Conservation (phyloP, 2,329 filamentous ascomycete genomes). For the Chrysoporthe austroafricana region DNA sequence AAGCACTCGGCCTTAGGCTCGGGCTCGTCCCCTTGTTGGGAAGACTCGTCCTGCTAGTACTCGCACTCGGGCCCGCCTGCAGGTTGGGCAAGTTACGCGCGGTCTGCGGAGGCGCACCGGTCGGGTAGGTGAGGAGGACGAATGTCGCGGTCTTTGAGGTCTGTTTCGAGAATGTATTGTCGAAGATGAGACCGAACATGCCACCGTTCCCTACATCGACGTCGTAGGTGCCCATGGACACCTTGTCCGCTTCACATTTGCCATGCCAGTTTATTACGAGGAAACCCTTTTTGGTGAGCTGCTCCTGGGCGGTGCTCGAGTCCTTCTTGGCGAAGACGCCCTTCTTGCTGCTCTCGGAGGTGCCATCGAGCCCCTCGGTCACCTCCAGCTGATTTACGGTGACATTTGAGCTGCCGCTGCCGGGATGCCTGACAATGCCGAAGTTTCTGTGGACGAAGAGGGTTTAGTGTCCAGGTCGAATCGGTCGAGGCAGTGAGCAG, state of each 20-base stretch:
- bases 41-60: conserved; percentile 56
- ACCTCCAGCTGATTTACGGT: conserved; percentile 48
- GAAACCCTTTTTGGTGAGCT: conserved; percentile 69
- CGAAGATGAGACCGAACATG: conserved; percentile 96
- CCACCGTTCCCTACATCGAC: conserved; percentile 75
- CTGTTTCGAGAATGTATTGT: conserved; percentile 98
- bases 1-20: conserved; percentile 48
- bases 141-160: conserved; percentile 94
- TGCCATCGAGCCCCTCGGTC: conserved; percentile 40
- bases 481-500: not conserved
- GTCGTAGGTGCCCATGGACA: conserved; percentile 87
- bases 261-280: conserved; percentile 82
- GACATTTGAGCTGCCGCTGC: conserved; percentile 62
- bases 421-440: conserved; percentile 95
- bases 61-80: conserved; percentile 45
- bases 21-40: conserved; percentile 49
- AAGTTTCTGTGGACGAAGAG: conserved; percentile 68
- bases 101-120: conserved; percentile 75
- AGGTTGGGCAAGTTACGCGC: conserved; percentile 70
- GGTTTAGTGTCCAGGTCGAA: conserved; percentile 11
- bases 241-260: conserved; percentile 95
- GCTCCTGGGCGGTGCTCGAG: conserved; percentile 62
- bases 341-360: conserved; percentile 44
- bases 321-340: conserved; percentile 60
- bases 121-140: conserved; percentile 91